phyloP scores from a whole-genome alignment of 306 rosid genomes.

The Sindora glabra region DNA sequence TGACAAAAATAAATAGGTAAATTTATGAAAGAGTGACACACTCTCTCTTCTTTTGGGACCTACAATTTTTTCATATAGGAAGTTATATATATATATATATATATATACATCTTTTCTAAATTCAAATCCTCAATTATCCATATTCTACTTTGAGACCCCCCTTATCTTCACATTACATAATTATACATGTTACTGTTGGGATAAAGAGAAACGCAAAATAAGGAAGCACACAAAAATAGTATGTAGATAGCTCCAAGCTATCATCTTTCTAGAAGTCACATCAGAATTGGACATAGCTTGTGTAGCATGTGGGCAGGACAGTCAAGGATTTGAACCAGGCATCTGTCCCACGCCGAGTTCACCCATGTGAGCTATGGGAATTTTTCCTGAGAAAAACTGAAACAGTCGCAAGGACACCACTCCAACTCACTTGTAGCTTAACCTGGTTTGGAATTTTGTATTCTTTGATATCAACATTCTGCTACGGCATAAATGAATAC shows the following conservation, averaged over 20 bases:
- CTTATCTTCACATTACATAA: too few relatives aligned
- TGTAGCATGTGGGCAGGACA: not conserved
- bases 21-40: too few relatives aligned
- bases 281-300: not conserved
- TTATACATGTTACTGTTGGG: too few relatives aligned
- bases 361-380: not conserved
- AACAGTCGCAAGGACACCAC: not conserved
- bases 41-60: too few relatives aligned
- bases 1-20: too few relatives aligned
- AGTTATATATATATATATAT: too few relatives aligned
- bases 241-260: not conserved
- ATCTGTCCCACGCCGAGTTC: not conserved
- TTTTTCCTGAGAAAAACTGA: not conserved
- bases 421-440: not conserved
- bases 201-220: too few relatives aligned
- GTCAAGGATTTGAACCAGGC: not conserved
- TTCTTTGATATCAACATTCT: not conserved
- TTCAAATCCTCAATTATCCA: too few relatives aligned
- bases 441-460: not conserved
- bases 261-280: not conserved
- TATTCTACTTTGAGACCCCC: too few relatives aligned
- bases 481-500: not conserved
- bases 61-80: too few relatives aligned
- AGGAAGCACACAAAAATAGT: too few relatives aligned
- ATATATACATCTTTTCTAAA: too few relatives aligned